These are phyloP conservation scores for Boechera divaricarpa DNA, from an alignment of 345 rosid genomes.

Conservation along the genomic window DNA sequence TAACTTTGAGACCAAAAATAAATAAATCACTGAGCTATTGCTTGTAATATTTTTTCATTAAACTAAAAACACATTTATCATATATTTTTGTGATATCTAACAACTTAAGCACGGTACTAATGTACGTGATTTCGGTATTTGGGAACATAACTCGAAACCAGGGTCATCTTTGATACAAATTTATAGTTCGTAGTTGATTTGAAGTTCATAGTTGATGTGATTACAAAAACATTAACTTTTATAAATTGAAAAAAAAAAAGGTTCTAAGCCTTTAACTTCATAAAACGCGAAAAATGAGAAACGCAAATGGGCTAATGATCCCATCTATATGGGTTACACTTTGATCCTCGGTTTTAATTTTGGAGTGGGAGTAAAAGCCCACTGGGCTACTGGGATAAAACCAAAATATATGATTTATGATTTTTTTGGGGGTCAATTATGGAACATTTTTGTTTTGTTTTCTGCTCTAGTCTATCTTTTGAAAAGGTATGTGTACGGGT, in stretches of 20 bases:
- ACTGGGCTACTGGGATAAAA: constrained; percentile 4
- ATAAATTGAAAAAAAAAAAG: too few species aligned
- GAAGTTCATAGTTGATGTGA: not conserved
- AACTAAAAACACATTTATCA: not conserved
- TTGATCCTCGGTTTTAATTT: too few species aligned
- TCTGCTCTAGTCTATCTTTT: not conserved
- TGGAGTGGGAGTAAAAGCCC: not conserved
- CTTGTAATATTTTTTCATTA: not conserved
- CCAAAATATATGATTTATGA: not conserved
- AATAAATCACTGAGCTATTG: not conserved
- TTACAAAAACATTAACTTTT: too few species aligned
- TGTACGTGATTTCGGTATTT: not conserved
- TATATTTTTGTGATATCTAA: not conserved
- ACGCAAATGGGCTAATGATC: not conserved
- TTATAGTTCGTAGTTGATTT: too few species aligned
- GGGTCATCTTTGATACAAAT: too few species aligned
- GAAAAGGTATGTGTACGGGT: constrained; percentile 20
- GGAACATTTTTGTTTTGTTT: not conserved
- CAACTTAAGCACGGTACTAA: not conserved
- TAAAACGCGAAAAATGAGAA: too few species aligned
- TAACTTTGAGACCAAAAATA: not conserved
- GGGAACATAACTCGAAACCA: too few species aligned
- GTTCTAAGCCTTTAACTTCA: too few species aligned
- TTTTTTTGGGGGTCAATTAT: not conserved
- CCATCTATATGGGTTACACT: not conserved